phyloP scores from a whole-genome alignment of 2,329 filamentous ascomycete genomes.

The Botryotinia convoluta region DNA sequence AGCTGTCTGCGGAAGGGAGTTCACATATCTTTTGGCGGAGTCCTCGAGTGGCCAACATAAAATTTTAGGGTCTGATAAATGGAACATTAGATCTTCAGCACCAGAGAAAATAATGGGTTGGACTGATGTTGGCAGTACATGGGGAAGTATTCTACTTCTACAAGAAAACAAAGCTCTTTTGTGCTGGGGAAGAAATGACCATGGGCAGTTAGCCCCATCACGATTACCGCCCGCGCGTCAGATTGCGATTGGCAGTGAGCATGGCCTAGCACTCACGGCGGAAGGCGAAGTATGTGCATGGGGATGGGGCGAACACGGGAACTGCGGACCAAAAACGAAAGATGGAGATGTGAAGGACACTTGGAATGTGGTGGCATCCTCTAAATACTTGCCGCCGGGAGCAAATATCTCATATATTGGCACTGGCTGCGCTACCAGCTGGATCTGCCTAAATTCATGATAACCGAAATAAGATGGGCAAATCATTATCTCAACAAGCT shows the following conservation, averaged over 20 bases:
- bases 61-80: constrained; percentile 75
- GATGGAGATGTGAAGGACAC: constrained; percentile 65
- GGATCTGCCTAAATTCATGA: constrained; percentile 52
- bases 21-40: constrained; percentile 69
- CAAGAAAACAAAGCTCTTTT: constrained; percentile 56
- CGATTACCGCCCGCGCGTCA: constrained; percentile 56
- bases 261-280: constrained; percentile 69
- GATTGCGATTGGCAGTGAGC: constrained; percentile 87
- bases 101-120: constrained; percentile 55
- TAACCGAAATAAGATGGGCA: neutral
- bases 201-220: constrained; percentile 71
- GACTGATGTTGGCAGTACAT: constrained; percentile 72
- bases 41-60: constrained; percentile 56
- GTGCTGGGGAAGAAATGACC: constrained; percentile 82
- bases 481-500: neutral
- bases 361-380: constrained; percentile 65
- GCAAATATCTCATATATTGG: constrained; percentile 61
- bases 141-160: constrained; percentile 77
- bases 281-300: constrained; percentile 72
- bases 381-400: constrained; percentile 51
- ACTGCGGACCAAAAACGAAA: constrained; percentile 72
- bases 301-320: constrained; percentile 98
- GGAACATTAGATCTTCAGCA: constrained; percentile 58
- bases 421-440: constrained; percentile 90
- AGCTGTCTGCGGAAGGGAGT: constrained; percentile 79